Percentiles rank a stretch among this genome's conserved stretches.
Conservation (phyloP, 1,284 basidiomycete species). For the Trichosporon asahii region DNA sequence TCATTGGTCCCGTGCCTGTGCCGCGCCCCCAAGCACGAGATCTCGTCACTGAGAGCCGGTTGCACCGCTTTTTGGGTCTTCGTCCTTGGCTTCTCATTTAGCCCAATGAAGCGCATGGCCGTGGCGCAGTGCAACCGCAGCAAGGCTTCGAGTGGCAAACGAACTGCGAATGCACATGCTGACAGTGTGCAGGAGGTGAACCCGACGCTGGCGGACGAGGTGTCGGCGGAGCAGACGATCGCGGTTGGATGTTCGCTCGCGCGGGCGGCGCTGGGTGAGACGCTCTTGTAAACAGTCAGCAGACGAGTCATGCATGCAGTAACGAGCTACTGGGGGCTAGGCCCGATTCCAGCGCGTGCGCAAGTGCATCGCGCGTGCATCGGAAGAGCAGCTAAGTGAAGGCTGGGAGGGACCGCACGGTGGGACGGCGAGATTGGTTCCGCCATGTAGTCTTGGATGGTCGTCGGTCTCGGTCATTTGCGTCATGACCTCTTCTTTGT, state of each 20-base stretch:
- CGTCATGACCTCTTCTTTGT: slow-evolving; percentile 7
- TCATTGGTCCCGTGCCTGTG: slow-evolving; percentile 6
- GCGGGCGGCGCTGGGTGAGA: slow-evolving; percentile 79
- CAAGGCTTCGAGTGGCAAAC: background rate
- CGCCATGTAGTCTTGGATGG: background rate
- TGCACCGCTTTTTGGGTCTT: slow-evolving; percentile 1
- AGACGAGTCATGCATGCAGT: background rate
- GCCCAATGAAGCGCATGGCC: background rate
- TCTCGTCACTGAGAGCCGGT: background rate
- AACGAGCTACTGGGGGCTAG: background rate
- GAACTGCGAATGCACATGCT: background rate
- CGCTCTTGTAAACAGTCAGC: slow-evolving; percentile 38
- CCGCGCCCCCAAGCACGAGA: background rate
- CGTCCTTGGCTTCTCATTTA: slow-evolving; percentile 5
- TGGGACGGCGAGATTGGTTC: background rate
- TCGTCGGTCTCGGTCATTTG: slow-evolving; percentile 1
- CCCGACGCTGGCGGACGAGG: slow-evolving; percentile 70
- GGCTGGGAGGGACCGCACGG: background rate
- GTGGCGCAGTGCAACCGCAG: background rate
- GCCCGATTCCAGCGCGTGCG: background rate
- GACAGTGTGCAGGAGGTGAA: slow-evolving; percentile 78
- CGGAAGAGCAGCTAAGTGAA: background rate
- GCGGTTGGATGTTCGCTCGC: slow-evolving; percentile 91
- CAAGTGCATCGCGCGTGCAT: background rate
- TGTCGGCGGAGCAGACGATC: slow-evolving; percentile 79